Conservation (phyloP, 139 green algal species). For the Tetradesmus lagerheimii region DNA sequence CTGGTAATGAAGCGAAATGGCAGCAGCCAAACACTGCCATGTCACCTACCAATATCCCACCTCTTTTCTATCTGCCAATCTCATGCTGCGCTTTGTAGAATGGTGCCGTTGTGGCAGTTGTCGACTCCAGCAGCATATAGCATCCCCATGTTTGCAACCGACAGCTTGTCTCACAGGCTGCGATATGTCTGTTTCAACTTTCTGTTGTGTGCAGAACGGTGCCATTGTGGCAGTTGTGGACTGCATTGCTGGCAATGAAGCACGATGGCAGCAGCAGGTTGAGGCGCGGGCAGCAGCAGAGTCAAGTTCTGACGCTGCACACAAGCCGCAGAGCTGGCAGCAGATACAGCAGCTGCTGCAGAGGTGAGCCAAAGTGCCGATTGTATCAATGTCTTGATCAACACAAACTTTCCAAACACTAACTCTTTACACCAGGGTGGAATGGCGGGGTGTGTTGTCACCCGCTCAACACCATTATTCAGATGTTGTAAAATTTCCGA, state of each 20-base stretch:
- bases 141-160: not conserved
- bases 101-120: constrained; percentile 56
- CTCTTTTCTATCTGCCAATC: no score
- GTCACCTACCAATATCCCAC: no score
- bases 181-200: no score
- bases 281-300: constrained; percentile 51
- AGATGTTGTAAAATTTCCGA: no score
- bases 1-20: no score
- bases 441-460: no score
- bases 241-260: constrained; percentile 52
- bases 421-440: no score
- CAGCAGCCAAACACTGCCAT: no score
- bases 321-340: constrained; percentile 74
- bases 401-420: no score
- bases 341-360: constrained; percentile 60
- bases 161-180: no score
- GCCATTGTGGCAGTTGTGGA: constrained; percentile 71
- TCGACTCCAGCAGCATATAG: constrained; percentile 42
- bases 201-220: constrained; percentile 16
- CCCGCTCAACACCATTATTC: no score
- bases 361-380: constrained; percentile 33
- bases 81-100: constrained; percentile 5
- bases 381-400: no score
- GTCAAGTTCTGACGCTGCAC: constrained; percentile 5
- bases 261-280: constrained; percentile 64